Percentiles rank a stretch among this genome's conserved stretches.
These are phyloP conservation scores for Trypanosoma caninum DNA, from an alignment of 208 protist genomes.

Conservation along the genomic window DNA sequence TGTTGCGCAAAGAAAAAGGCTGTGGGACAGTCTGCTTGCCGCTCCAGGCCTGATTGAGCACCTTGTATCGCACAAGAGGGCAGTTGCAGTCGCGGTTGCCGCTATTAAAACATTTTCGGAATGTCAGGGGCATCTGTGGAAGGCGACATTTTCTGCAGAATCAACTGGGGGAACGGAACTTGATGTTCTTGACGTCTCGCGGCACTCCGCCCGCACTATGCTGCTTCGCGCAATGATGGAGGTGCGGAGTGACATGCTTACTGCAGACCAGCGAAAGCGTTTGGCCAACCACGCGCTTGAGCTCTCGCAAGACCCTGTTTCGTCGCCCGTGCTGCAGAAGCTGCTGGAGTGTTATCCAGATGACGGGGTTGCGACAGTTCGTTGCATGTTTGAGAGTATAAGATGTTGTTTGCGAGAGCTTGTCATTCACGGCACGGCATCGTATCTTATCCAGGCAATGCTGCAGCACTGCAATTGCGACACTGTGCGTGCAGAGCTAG, in stretches of 20 bases:
- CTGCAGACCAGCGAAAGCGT: conserved; percentile 16
- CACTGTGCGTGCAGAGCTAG: conserved; percentile 40
- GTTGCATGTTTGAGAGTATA: conserved; percentile 29
- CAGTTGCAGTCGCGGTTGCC: conserved; percentile 28
- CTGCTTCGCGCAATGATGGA: conserved; percentile 76
- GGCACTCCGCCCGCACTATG: conserved; percentile 62
- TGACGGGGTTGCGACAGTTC: conserved; percentile 8
- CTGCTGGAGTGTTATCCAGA: conserved; percentile 46
- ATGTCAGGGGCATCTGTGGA: conserved; percentile 16
- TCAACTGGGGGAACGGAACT: conserved; percentile 2
- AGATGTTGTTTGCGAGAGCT: conserved; percentile 38
- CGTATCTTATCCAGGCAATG: conserved; percentile 71
- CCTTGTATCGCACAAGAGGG: conserved; percentile 34
- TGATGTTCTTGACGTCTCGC: conserved; percentile 38
- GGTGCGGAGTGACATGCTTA: conserved; percentile 28
- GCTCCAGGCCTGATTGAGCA: conserved; percentile 29
- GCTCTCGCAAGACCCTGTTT: conserved; percentile 62
- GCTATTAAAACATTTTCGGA: conserved; percentile 25
- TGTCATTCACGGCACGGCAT: conserved; percentile 48
- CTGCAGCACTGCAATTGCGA: conserved; percentile 46
- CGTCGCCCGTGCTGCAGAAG: conserved; percentile 80
- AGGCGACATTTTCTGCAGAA: background rate
- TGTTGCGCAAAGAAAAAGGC: conserved; percentile 46
- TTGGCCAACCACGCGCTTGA: conserved; percentile 27
- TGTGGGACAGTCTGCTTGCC: conserved; percentile 45